Conservation (phyloP, 2,329 filamentous ascomycete genomes). For the Colletotrichum abscissum region DNA sequence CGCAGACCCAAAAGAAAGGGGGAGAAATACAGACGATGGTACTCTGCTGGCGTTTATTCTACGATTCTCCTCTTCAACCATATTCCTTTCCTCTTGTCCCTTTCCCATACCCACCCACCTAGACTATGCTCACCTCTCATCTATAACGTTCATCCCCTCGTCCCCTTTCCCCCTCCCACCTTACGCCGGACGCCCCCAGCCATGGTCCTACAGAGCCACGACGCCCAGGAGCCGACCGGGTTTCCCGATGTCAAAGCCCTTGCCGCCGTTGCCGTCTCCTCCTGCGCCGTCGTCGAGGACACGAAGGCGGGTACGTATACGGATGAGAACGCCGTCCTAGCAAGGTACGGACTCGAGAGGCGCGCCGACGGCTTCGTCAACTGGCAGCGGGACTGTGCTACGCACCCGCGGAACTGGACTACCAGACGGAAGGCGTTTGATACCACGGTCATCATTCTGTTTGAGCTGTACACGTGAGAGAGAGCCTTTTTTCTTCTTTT, state of each 20-base stretch:
- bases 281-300: neutral
- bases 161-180: neutral
- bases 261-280: no score
- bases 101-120: no score
- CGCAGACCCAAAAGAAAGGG: neutral
- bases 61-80: neutral
- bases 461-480: constrained; percentile 40
- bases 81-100: neutral
- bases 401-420: constrained; percentile 38
- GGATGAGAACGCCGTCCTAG: constrained; percentile 7
- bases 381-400: constrained; percentile 20
- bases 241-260: neutral
- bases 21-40: neutral
- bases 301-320: neutral
- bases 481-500: neutral
- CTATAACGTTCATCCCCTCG: no score
- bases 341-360: constrained; percentile 25
- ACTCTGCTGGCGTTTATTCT: neutral
- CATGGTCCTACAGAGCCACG: neutral
- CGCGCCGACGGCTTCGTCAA: constrained; percentile 22
- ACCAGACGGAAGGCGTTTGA: constrained; percentile 37
- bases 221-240: neutral
- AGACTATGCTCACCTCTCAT: neutral
- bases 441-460: constrained; percentile 36
- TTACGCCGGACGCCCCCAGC: neutral